These are phyloP conservation scores for Pythium aquatile DNA, from an alignment of 352 stramenopile genomes.

Conservation along the genomic window DNA sequence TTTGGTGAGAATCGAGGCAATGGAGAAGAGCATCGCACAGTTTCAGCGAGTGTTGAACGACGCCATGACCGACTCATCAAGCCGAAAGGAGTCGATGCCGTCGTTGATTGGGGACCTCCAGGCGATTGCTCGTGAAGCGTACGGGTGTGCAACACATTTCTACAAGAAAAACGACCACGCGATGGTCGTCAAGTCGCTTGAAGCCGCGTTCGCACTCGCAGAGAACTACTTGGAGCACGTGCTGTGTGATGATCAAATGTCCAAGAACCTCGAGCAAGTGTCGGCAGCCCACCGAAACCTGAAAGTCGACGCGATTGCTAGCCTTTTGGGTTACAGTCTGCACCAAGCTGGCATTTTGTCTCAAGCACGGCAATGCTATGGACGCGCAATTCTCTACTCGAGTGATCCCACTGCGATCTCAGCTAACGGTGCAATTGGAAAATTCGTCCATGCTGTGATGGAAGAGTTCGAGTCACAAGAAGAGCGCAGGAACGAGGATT, in stretches of 20 bases:
- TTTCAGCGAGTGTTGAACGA: slow-evolving; percentile 13
- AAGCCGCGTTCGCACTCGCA: slow-evolving; percentile 42
- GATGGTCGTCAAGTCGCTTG: slow-evolving; percentile 42
- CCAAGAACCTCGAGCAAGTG: slow-evolving; percentile 17
- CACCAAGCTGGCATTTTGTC: slow-evolving; percentile 33
- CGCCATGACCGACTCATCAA: slow-evolving; percentile 8
- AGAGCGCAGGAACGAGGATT: not conserved
- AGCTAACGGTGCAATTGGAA: slow-evolving; percentile 30
- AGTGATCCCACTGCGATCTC: slow-evolving; percentile 1
- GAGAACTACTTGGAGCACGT: slow-evolving; percentile 67
- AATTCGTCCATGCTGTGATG: slow-evolving; percentile 48
- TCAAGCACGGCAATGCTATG: slow-evolving; percentile 39
- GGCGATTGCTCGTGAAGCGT: slow-evolving; percentile 59
- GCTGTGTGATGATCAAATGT: slow-evolving; percentile 39
- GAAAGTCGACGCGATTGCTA: slow-evolving; percentile 56
- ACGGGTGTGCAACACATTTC: slow-evolving; percentile 43
- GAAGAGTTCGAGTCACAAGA: slow-evolving; percentile 32
- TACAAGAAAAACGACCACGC: slow-evolving; percentile 49
- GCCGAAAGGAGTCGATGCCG: slow-evolving; percentile 18
- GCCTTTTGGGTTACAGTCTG: slow-evolving; percentile 57
- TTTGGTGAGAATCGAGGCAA: not conserved
- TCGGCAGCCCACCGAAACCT: slow-evolving; percentile 43
- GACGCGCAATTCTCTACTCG: slow-evolving; percentile 55
- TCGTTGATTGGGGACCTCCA: slow-evolving; percentile 57
- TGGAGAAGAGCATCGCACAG: not conserved